Percentiles rank a stretch among this genome's conserved stretches.
phyloP scores from a whole-genome alignment of 192 early-diverging fungal genomes.

The Rhizophagus prolifer region DNA sequence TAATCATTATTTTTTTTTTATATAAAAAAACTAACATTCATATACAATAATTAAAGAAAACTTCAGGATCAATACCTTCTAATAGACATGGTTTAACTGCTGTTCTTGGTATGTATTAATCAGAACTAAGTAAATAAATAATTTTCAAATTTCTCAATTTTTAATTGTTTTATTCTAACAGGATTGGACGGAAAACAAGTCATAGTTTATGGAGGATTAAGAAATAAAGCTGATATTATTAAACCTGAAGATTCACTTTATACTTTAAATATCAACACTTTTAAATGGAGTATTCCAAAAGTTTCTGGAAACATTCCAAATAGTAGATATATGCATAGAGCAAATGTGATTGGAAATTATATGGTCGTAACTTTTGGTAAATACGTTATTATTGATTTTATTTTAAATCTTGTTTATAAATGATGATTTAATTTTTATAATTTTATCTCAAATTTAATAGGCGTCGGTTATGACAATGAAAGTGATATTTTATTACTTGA shows the following conservation, averaged over 20 bases:
- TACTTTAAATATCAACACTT: neutral
- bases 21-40: neutral
- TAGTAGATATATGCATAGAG: neutral
- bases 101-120: neutral
- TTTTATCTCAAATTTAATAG: neutral
- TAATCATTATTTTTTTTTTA: neutral
- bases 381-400: neutral
- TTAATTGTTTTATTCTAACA: neutral
- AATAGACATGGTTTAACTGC: neutral
- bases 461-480: neutral
- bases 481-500: neutral
- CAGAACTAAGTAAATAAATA: neutral
- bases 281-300: neutral
- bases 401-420: too few relatives aligned
- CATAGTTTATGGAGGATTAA: neutral
- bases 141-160: neutral
- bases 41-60: neutral
- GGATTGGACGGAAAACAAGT: neutral
- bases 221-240: too few relatives aligned
- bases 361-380: neutral
- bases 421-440: neutral
- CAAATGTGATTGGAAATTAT: neutral
- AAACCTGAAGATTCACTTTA: neutral
- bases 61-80: neutral
- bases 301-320: neutral